A percentile compares a stretch with the other conserved stretches of the same genome.
phyloP scores from a whole-genome alignment of 2,329 filamentous ascomycete species.

The Bipolaris bicolor region DNA sequence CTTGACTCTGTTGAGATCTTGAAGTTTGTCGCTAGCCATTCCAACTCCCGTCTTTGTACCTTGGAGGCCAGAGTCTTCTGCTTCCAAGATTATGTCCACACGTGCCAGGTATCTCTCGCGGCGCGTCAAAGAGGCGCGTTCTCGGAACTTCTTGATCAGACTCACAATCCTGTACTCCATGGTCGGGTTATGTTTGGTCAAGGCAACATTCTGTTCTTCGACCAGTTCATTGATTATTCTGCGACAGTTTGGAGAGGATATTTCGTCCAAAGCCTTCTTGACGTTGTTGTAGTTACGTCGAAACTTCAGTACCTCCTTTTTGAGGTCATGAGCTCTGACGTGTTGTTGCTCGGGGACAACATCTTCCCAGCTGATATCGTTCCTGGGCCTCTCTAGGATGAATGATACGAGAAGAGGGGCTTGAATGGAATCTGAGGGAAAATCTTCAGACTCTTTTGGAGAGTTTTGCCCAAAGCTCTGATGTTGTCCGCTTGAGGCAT shows the following conservation, averaged over 20 bases:
- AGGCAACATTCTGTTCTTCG: slow-evolving; percentile 32
- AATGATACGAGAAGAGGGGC: slow-evolving; percentile 35
- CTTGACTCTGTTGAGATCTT: background rate
- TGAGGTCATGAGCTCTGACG: slow-evolving; percentile 29
- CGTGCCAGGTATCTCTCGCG: slow-evolving; percentile 24
- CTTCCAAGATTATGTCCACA: slow-evolving; percentile 41
- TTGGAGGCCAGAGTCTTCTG: slow-evolving; percentile 28
- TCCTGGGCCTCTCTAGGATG: slow-evolving; percentile 32
- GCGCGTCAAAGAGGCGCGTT: slow-evolving; percentile 12
- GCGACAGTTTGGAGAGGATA: slow-evolving; percentile 35
- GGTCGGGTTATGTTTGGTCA: slow-evolving; percentile 28
- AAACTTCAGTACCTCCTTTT: slow-evolving; percentile 31
- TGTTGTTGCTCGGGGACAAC: slow-evolving; percentile 31
- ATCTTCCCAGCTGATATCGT: slow-evolving; percentile 34
- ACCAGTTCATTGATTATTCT: slow-evolving; percentile 37
- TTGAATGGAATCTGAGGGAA: slow-evolving; percentile 16
- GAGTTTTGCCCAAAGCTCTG: slow-evolving; percentile 12
- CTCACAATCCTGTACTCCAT: slow-evolving; percentile 38
- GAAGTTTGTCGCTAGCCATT: background rate
- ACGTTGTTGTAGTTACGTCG: slow-evolving; percentile 26
- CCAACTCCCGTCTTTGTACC: slow-evolving; percentile 8
- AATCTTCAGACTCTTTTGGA: slow-evolving; percentile 14
- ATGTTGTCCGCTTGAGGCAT: slow-evolving; percentile 17
- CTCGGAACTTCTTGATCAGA: slow-evolving; percentile 30
- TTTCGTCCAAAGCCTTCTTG: slow-evolving; percentile 29